Base-by-base conservation (phyloP, 306 rosid species). In the Sicyos edulis region DNA sequence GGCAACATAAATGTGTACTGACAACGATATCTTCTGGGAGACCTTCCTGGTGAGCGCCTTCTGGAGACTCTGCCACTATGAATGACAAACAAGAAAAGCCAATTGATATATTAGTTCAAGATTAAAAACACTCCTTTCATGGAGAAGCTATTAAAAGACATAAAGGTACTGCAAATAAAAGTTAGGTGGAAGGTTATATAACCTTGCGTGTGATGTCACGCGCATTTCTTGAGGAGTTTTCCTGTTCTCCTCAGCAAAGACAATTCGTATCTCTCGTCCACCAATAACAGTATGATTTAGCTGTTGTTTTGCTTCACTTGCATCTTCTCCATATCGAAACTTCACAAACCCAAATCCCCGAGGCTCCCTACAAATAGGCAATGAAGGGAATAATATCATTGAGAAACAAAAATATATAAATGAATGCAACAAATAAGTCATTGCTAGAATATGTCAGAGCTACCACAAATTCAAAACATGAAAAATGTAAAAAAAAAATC, bases 281-380 rank as follows among this genome's bases (percentile, higher is more conserved):
- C 99, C 99, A 68, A 93, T 91, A 57, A 86, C 78, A 32, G 89
- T 81, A 73, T 93, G 97, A 83, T 93, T 89, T 74, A 93, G 87
- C 12, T 91, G 91, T 29, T 89, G 87, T 79, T 89, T 93, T 20
- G 99, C 99, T 80, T 93, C 99, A 12, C 89, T 93, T 3, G 99
- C 99, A 61, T 93, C 97, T 82, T 88, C 97, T 52, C 82, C 92
- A 82, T 82, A 80, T 16, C 99, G 95, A 75, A 83, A 93, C 83
- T 93, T 93, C 44, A 93, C 99, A 76, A 93, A 93, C 59, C 99
- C 99, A 89, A 93, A 93, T 14, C 99, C 99, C n/a, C 99, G 86
- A 10, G 99, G 92, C 82, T 93, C 96, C 64, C 99, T 93, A 68
- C 24, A 76, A 40, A 75, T 74, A 24, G 29, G 42, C 50, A 74